Base-by-base conservation (phyloP, 257 asterid species). In the Solanum virginianum region DNA sequence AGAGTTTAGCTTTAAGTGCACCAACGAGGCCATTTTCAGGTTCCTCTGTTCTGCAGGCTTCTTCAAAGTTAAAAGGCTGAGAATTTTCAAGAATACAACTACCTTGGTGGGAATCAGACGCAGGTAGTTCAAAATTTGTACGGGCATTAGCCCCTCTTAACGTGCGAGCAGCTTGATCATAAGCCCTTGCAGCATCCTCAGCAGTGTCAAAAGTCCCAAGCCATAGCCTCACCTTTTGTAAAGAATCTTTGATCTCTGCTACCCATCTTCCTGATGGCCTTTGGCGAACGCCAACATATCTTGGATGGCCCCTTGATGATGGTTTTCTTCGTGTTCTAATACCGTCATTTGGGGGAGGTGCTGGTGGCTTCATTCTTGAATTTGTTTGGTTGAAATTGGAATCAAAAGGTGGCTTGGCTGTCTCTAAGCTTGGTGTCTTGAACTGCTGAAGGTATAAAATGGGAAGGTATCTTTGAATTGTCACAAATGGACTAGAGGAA, bases 201-300 rank as follows among this genome's bases (percentile, higher is more conserved):
- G 97, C 97, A 0, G 97, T 91, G 91, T 94, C 98, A 10, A 94
- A 94, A 2, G 98, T 94, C 4, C 98, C 98, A 7, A 93, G 87
- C 98, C 97, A 94, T 1, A 93, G 93, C 87, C 98, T 88, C 1
- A 94, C 98, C 59, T 94, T 93, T 18, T 94, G 97, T 24, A 94
- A 47, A 3, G 98, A 94, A 87, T 94, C 96, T 59, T 94, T 94
- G 81, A 94, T 94, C 92, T 94, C 98, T 0, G 98, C 98, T 3
- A 94, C 98, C 98, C 98, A 94, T n/a, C 98, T 75, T 8, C 98
- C 98, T 0, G 97, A 93, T 1, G 98, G 97, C 36, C 98, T 85
- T 53, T 94, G 97, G 17, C 98, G 95, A 53, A 93, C 96, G 0
- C 97, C 98, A 0, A 94, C 96, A 10, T 87, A 94, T 85, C 92